phyloP scores from a whole-genome alignment of 139 green algal genomes.

The Volvox africanus region DNA sequence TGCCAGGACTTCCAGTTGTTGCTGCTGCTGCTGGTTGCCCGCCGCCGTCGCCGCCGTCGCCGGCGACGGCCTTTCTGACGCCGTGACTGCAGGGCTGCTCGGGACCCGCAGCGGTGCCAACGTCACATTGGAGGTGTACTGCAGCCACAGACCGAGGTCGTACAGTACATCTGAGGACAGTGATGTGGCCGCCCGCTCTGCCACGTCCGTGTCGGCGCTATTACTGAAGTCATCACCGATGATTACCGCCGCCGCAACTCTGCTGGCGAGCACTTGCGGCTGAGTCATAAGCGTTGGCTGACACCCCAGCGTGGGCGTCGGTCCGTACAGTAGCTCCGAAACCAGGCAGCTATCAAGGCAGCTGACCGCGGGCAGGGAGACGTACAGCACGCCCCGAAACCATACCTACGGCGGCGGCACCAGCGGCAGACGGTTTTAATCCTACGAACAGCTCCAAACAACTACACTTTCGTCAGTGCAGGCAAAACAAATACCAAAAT shows the following conservation, averaged over 20 bases:
- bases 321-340: neutral
- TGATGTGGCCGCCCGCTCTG: neutral
- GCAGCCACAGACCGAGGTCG: conserved; percentile 42
- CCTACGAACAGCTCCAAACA: too few relatives aligned
- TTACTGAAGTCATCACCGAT: neutral
- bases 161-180: conserved; percentile 20
- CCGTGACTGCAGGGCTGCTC: neutral
- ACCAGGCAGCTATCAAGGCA: neutral
- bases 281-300: neutral
- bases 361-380: neutral
- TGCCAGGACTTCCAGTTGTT: neutral
- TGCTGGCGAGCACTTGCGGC: too few relatives aligned
- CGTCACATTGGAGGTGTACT: neutral
- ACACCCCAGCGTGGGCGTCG: neutral
- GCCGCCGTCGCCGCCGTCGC: neutral
- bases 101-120: neutral
- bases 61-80: neutral
- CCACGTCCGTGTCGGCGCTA: neutral
- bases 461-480: too few relatives aligned
- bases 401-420: conserved; percentile 4
- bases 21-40: neutral
- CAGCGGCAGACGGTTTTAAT: too few relatives aligned
- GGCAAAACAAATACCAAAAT: too few relatives aligned
- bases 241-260: neutral
- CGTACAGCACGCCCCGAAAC: neutral